Percentiles rank a stretch among this genome's conserved stretches.
Conservation (phyloP, 2,329 filamentous ascomycete genomes). For the Fusarium newnesense region DNA sequence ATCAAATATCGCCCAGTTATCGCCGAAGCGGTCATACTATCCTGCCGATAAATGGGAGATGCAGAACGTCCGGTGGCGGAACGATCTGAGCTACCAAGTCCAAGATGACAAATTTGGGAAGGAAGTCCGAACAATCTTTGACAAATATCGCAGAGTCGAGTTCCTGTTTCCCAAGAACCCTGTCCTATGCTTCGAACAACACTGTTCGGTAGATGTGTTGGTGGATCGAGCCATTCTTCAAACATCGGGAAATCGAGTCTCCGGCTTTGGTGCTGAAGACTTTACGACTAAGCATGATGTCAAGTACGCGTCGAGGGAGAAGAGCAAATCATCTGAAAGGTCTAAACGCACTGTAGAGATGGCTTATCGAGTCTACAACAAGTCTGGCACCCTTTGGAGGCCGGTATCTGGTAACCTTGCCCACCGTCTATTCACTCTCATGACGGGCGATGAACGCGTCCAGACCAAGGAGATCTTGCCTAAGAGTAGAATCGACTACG, state of each 20-base stretch:
- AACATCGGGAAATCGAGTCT: constrained; percentile 11
- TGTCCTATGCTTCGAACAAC: accelerated
- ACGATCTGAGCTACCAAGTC: constrained; percentile 51
- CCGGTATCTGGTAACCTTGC: neutral
- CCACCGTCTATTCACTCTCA: neutral
- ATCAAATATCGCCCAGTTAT: neutral
- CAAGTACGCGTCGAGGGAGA: constrained; percentile 19
- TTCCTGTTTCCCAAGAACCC: constrained; percentile 20
- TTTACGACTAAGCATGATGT: constrained; percentile 17
- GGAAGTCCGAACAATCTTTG: neutral
- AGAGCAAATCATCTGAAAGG: neutral
- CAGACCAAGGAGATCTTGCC: neutral
- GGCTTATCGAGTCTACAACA: neutral
- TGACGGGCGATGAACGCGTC: neutral
- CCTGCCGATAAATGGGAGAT: constrained; percentile 53
- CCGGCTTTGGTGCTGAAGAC: constrained; percentile 37
- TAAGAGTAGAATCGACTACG: neutral
- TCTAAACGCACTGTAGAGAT: neutral
- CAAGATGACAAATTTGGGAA: constrained; percentile 57
- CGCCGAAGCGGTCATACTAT: constrained; percentile 56
- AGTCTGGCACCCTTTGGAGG: neutral
- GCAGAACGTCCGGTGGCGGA: constrained; percentile 59
- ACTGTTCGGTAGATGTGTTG: neutral
- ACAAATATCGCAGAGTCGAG: neutral
- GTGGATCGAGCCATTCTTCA: constrained; percentile 28